Base-by-base conservation (phyloP, 352 stramenopile species). In the Globisporangium nagaii region DNA sequence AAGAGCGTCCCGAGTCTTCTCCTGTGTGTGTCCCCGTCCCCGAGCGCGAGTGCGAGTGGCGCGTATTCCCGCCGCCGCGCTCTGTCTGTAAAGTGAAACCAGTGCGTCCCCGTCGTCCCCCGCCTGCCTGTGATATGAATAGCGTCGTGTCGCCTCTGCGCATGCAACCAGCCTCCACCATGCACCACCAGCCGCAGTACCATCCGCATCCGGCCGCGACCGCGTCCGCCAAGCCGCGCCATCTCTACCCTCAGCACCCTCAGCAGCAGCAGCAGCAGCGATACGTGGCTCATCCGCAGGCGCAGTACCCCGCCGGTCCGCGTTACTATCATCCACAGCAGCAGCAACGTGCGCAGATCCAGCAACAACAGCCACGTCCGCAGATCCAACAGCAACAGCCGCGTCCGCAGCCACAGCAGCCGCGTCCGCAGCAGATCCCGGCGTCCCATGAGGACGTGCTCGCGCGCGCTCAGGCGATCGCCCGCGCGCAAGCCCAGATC, bases 401-500 rank as follows among this genome's bases (percentile, higher is more conserved):
- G 24, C 22, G 10, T 2, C 25, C 13, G 17, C 43, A 37, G 43
- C 47, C 22, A 12, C 30, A 25, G 28, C 46, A 51, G 25, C 32
- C 31, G 22, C 22, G 17, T 6, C 24, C 32, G 28, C 43, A 44
- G 42, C 43, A 46, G n/a, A 12, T 41, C 15, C 39, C 17, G 22
- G 35, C 25, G 17, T 15, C 30, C 17, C 27, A 54, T 42, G 42
- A 70, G 20, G 68, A 75, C 40, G 53, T 68, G 13, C 34, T 65
- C 13, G 54, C 53, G 11, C 63, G 56, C 15, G 65, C 65, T 9
- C 60, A 69, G 15, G 60, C 62, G 31, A 64, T 73, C 50, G 65
- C 65, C 10, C 41, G 44, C 7, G 57, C 60, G 19, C 63, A 72
- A 46, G 37, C 53, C 19, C 67, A 82, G 43, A 63, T 68, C 45